Base-by-base conservation (phyloP, 1,284 basidiomycete genomes). In the Cutaneotrichosporon arboriforme region DNA sequence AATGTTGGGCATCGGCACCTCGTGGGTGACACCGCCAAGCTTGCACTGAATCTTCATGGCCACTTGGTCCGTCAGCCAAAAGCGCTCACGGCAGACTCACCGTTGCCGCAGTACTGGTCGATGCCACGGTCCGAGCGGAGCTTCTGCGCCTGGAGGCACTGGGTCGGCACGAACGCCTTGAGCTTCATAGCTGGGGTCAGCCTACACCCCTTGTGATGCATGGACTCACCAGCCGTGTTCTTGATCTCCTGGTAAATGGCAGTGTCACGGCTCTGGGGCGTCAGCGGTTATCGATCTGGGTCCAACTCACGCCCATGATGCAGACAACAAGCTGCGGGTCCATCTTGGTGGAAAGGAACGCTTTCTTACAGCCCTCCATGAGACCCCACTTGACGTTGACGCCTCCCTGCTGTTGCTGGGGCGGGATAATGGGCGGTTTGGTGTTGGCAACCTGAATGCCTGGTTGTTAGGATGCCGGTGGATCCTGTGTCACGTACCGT, bases 21-120 rank as follows among this genome's bases (percentile, higher is more conserved):
- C 60, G 57, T 75, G 75, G 34, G 78, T 80, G 41, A 74, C 59
- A 42, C 78, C 79, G n/a, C 75, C 74, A 36, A 79, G 72, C 73
- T 80, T 79, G 51, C 69, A 66, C 61, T 77, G 68, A 55, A 75
- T 59, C 59, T 76, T 76, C 72, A 76, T 72, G 5, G 58, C 46
- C 10, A 55, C 61, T 60, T 31, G 26, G 26, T 31, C 10, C 14
- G 10, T 39, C 44, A 26, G 36, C 8, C 3, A 46, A 22, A n/a
- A n/a, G n/a, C n/a, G n/a, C n/a, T n/a, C n/a, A n/a, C n/a, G n/a
- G n/a, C 21, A 14, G 12, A 53, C 59, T 64, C 50, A 50, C 67
- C 68, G 49, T 76, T 76, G 46, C 69, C 74, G 18, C 69, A 69
- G 67, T 78, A 79, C 64, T 79, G 77, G n/a, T 70, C 70, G 8